phyloP scores from a whole-genome alignment of 139 green algal species.

The Chlamydomonas incerta region DNA sequence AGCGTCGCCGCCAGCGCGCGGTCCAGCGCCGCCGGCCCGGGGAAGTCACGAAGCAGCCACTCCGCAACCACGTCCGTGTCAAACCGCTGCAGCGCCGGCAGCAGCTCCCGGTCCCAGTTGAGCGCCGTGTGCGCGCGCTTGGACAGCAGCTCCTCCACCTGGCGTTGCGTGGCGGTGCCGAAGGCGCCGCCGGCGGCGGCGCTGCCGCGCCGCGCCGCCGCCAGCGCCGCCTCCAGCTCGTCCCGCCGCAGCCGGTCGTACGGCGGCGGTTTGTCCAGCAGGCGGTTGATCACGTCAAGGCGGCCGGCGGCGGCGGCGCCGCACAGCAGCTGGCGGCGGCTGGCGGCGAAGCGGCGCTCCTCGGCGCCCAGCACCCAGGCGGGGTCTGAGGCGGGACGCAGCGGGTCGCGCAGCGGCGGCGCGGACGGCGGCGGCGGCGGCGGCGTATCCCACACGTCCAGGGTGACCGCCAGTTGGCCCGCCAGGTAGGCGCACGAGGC shows the following conservation, averaged over 20 bases:
- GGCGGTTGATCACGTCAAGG: not conserved
- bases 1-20: not conserved
- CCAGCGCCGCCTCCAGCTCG: constrained; percentile 19
- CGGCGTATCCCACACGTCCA: constrained; percentile 29
- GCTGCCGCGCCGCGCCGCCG: not conserved
- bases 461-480: not conserved
- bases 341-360: not conserved
- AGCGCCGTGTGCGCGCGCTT: not conserved
- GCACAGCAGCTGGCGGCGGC: constrained; percentile 31
- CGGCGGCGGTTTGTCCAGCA: constrained; percentile 19
- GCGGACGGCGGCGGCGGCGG: not conserved
- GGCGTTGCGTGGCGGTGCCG: not conserved
- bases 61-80: not conserved
- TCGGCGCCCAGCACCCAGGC: not conserved
- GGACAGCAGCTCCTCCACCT: constrained; percentile 7
- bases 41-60: constrained; percentile 2
- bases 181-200: too few species aligned
- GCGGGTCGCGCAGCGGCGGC: not conserved
- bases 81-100: not conserved
- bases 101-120: not conserved
- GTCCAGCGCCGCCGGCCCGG: not conserved
- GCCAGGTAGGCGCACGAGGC: constrained; percentile 23
- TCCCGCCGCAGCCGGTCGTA: constrained; percentile 9
- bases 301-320: constrained; percentile 13
- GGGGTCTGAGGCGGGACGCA: not conserved